Percentiles rank a stretch among this genome's conserved stretches.
Conservation (phyloP, 306 rosid genomes). For the Nissolia schottii region DNA sequence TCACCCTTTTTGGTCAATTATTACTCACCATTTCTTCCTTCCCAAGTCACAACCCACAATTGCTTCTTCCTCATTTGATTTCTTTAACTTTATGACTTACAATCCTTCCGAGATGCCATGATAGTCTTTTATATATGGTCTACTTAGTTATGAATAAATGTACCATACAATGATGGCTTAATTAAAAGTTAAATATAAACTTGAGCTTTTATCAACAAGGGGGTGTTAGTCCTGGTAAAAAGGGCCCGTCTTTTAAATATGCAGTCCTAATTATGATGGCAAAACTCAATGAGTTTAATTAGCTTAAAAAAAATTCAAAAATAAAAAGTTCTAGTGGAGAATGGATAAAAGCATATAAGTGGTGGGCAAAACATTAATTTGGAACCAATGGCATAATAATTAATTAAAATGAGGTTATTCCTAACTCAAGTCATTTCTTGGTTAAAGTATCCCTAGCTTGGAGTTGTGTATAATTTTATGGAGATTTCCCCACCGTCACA, state of each 20-base stretch:
- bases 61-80: background rate
- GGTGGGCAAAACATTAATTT: background rate
- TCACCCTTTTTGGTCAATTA: background rate
- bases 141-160: too few relatives aligned
- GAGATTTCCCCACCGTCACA: background rate
- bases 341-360: too few relatives aligned
- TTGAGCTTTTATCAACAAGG: too few relatives aligned
- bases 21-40: background rate
- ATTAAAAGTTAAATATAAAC: too few relatives aligned
- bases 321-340: too few relatives aligned
- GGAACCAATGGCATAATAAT: background rate
- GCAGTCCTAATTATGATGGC: too few relatives aligned
- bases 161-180: too few relatives aligned
- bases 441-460: background rate
- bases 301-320: too few relatives aligned
- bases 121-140: too few relatives aligned
- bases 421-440: background rate
- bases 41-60: background rate
- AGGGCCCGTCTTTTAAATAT: too few relatives aligned
- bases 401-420: background rate
- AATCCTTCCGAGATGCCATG: background rate
- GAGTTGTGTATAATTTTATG: conserved; percentile 1
- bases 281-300: too few relatives aligned
- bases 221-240: too few relatives aligned
- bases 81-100: background rate